These are phyloP conservation scores for Talaromyces sp. DNA, from an alignment of 2,329 filamentous ascomycete species.

Conservation along the genomic window DNA sequence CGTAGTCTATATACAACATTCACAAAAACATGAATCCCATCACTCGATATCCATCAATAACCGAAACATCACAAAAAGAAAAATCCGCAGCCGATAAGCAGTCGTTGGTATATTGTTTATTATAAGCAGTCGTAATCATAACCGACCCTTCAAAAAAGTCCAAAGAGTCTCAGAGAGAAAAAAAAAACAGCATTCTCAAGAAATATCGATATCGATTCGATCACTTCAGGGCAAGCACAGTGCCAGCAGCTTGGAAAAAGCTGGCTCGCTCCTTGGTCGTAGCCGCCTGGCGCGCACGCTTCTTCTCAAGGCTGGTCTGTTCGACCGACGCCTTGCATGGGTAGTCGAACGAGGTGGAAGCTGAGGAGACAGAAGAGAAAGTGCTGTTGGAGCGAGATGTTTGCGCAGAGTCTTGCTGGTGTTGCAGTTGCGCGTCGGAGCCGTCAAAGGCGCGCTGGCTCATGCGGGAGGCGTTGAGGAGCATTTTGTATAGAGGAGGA, in stretches of 20 bases:
- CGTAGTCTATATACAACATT: too few species aligned
- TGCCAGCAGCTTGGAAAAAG: slow-evolving; percentile 3
- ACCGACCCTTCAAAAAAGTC: neutral
- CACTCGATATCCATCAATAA: neutral
- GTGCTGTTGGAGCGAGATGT: neutral
- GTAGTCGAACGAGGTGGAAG: neutral
- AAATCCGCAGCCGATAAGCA: neutral
- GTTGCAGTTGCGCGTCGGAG: slow-evolving; percentile 5
- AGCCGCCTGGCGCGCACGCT: neutral
- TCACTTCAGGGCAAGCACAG: slow-evolving; percentile 1
- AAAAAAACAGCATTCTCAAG: neutral
- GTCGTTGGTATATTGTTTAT: neutral
- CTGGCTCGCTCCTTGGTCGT: slow-evolving; percentile 2
- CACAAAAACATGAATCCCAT: too few species aligned
- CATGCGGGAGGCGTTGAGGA: slow-evolving; percentile 2
- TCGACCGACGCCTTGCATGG: neutral
- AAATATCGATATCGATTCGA: neutral
- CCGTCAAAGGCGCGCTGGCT: slow-evolving; percentile 8
- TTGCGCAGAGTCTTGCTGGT: neutral
- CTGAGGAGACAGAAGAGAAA: neutral
- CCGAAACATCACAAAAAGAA: neutral
- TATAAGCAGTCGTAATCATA: neutral
- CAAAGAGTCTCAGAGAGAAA: neutral
- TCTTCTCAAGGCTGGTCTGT: neutral
- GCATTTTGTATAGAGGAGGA: slow-evolving; percentile 4